Percentiles rank a stretch among this genome's conserved stretches.
These are phyloP conservation scores for Emergomyces pasteurianus DNA, from an alignment of 2,329 filamentous ascomycete genomes.

Conservation along the genomic window DNA sequence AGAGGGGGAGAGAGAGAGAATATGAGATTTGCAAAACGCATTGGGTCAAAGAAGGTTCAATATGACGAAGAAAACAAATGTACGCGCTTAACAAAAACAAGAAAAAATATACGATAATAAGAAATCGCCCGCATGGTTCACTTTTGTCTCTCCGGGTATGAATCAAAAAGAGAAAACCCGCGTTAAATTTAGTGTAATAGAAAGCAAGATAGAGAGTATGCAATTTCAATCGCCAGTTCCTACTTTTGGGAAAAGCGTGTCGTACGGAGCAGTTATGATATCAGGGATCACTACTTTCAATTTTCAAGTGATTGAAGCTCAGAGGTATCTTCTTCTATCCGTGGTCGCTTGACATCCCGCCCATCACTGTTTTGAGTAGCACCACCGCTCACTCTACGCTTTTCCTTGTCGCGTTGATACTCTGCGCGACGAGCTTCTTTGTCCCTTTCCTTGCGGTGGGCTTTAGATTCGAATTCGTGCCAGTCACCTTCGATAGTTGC, in stretches of 20 bases:
- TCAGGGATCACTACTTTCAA: background rate
- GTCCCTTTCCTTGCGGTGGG: slow-evolving; percentile 74
- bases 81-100: background rate
- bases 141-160: background rate
- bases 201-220: background rate
- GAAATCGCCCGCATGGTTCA: background rate
- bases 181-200: background rate
- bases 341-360: slow-evolving; percentile 29
- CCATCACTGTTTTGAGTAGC: slow-evolving; percentile 20
- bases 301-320: slow-evolving; percentile 1
- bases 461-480: slow-evolving; percentile 98
- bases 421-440: slow-evolving; percentile 42
- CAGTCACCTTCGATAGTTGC: slow-evolving; percentile 79
- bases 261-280: background rate
- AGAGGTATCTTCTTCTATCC: slow-evolving; percentile 16
- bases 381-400: slow-evolving; percentile 32
- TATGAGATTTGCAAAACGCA: background rate
- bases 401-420: slow-evolving; percentile 35
- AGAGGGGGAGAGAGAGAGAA: background rate
- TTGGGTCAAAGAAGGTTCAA: background rate
- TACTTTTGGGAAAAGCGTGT: background rate
- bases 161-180: background rate
- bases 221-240: background rate
- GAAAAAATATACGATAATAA: background rate
- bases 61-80: background rate